Percentiles rank a stretch among this genome's conserved stretches.
phyloP scores from a whole-genome alignment of 2,329 filamentous ascomycete genomes.

The Myriangium duriaei region DNA sequence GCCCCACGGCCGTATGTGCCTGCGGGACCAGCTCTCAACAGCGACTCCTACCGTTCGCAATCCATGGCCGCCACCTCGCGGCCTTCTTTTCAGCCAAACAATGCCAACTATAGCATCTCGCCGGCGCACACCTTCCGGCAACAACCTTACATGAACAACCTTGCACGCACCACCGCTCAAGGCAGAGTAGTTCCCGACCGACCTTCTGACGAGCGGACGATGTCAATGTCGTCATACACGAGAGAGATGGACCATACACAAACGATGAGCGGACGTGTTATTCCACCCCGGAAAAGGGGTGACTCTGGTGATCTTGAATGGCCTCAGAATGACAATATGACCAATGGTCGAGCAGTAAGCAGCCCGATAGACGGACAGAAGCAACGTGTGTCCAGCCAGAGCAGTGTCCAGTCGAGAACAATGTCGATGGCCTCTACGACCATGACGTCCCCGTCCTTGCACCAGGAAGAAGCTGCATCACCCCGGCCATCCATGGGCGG shows the following conservation, averaged over 20 bases:
- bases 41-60: constrained; percentile 80
- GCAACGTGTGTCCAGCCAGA: constrained; percentile 20
- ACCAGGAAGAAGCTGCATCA: constrained; percentile 15
- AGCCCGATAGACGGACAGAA: constrained; percentile 8
- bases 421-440: constrained; percentile 92
- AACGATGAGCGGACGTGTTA: constrained; percentile 84
- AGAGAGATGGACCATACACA: constrained; percentile 67
- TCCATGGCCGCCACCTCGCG: constrained; percentile 70
- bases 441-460: constrained; percentile 38
- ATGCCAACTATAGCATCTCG: constrained; percentile 44
- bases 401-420: constrained; percentile 44
- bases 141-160: constrained; percentile 55
- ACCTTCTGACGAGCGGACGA: constrained; percentile 71
- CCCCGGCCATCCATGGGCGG: constrained; percentile 16
- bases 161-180: constrained; percentile 75
- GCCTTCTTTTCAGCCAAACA: constrained; percentile 57
- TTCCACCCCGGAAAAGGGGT: constrained; percentile 57
- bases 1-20: constrained; percentile 19
- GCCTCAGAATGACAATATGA: constrained; percentile 1
- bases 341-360: constrained; percentile 10
- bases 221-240: constrained; percentile 84
- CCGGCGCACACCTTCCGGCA: constrained; percentile 69
- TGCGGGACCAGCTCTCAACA: constrained; percentile 52
- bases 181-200: constrained; percentile 84
- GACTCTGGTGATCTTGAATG: constrained; percentile 33